These are phyloP conservation scores for Tolypocladium paradoxum DNA, from an alignment of 2,329 filamentous ascomycete genomes.

Conservation along the genomic window DNA sequence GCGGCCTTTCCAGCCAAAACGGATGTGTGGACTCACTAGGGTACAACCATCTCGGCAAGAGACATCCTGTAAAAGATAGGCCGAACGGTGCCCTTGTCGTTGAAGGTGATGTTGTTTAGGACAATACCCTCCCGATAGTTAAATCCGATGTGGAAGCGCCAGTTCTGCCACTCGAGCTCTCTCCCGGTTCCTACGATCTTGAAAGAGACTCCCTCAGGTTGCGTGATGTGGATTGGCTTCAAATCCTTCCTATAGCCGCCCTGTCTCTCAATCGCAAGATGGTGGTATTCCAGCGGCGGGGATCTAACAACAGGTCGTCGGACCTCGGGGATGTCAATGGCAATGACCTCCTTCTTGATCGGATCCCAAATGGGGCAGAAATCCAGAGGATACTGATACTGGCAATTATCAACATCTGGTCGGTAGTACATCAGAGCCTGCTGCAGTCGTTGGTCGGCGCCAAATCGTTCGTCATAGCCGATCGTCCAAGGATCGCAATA, in stretches of 20 bases:
- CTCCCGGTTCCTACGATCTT: not conserved
- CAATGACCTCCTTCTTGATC: slow-evolving; percentile 65
- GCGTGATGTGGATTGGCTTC: not conserved
- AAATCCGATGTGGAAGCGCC: not conserved
- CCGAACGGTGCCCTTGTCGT: slow-evolving; percentile 67
- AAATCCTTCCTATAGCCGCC: not conserved
- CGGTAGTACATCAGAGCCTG: slow-evolving; percentile 96
- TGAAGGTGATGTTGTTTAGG: slow-evolving; percentile 80
- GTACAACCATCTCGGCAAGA: slow-evolving; percentile 87
- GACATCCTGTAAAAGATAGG: slow-evolving; percentile 84
- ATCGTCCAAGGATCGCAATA: slow-evolving; percentile 97
- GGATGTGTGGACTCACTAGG: slow-evolving; percentile 40
- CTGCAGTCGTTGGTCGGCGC: slow-evolving; percentile 67
- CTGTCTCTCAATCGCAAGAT: not conserved
- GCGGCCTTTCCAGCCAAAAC: not conserved
- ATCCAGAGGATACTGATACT: slow-evolving; percentile 85
- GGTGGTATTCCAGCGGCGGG: not conserved
- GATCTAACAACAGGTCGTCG: not conserved
- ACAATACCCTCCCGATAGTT: slow-evolving; percentile 52
- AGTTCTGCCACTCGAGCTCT: not conserved
- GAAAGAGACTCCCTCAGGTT: not conserved
- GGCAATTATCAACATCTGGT: slow-evolving; percentile 72
- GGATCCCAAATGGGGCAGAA: slow-evolving; percentile 89
- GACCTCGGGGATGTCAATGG: slow-evolving; percentile 37
- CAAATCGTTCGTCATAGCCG: slow-evolving; percentile 84